Evolutionary conservation across 345 rosid genomes (phyloP).

Genomic region (Boechera divaricarpa): DNA sequence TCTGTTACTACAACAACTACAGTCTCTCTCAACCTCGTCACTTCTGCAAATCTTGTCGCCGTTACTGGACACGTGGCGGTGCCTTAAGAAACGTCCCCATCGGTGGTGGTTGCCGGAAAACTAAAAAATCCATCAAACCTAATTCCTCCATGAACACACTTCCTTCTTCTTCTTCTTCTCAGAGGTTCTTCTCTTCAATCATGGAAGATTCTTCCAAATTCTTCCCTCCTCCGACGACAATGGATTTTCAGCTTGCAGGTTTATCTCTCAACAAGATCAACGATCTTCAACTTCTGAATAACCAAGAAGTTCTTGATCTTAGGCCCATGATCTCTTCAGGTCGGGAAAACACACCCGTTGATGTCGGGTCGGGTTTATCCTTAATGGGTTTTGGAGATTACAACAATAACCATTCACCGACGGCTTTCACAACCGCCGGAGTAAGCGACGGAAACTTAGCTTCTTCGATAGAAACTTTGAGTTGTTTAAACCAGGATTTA

Average conservation of each 20-base stretch:
- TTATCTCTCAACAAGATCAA: constrained; percentile 60
- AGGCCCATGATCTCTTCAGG: constrained; percentile 45
- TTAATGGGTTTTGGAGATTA: constrained; percentile 58
- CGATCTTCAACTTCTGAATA: constrained; percentile 50
- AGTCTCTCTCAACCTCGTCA: constrained; percentile 85
- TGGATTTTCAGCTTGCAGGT: constrained; percentile 80
- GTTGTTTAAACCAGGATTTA: constrained; percentile 92
- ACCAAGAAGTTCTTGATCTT: constrained; percentile 47
- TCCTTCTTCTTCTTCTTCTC: constrained; percentile 51
- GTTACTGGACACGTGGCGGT: constrained; percentile 93
- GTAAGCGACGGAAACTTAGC: constrained; percentile 65
- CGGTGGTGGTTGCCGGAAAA: constrained; percentile 87
- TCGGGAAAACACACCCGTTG: constrained; percentile 29
- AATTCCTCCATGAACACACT: constrained; percentile 47
- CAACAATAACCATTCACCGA: constrained; percentile 38
- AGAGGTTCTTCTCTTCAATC: constrained; percentile 58
- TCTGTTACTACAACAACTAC: constrained; percentile 96
- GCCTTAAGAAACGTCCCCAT: constrained; percentile 86
- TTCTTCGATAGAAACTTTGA: constrained; percentile 87
- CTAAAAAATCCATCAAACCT: constrained; percentile 62
- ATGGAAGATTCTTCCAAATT: constrained; percentile 66
- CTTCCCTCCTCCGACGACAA: constrained; percentile 60
- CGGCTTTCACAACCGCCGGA: constrained; percentile 49
- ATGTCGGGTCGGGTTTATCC: constrained; percentile 53
- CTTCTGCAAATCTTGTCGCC: constrained; percentile 85